phyloP scores from a whole-genome alignment of 2,329 filamentous ascomycete species.

The Rhynchosporium secalis region DNA sequence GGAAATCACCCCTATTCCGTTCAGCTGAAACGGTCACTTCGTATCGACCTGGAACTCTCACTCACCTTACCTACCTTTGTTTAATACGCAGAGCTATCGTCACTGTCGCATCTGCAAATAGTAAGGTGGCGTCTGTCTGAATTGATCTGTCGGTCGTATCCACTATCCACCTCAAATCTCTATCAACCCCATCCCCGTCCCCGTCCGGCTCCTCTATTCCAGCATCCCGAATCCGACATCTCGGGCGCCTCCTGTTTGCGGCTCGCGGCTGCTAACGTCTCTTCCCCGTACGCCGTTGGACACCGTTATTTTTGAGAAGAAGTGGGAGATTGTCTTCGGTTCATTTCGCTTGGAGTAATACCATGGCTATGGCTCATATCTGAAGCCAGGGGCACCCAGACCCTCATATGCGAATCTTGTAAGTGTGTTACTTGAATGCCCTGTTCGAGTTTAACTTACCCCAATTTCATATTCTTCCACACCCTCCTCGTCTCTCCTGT shows the following conservation, averaged over 20 bases:
- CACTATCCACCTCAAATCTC: not conserved
- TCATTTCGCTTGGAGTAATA: conserved; percentile 20
- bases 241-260: conserved; percentile 7
- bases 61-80: conserved; percentile 1
- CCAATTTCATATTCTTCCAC: not conserved
- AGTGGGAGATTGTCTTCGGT: conserved; percentile 15
- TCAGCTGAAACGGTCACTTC: not conserved
- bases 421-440: conserved; percentile 9
- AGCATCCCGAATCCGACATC: conserved; percentile 12
- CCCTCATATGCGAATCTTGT: conserved; percentile 17
- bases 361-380: conserved; percentile 9
- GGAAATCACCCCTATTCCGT: not conserved
- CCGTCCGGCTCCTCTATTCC: conserved; percentile 8
- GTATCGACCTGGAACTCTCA: not conserved
- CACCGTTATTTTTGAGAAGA: not conserved
- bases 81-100: not conserved
- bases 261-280: conserved; percentile 11
- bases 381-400: conserved; percentile 14
- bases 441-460: not conserved
- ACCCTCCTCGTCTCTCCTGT: not conserved
- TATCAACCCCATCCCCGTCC: conserved; percentile 12
- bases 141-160: no score
- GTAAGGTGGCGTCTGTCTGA: no score
- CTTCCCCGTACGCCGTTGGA: conserved; percentile 17
- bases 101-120: not conserved